These are phyloP conservation scores for Globisporangium takayamanum DNA, from an alignment of 352 stramenopile genomes.

Conservation along the genomic window DNA sequence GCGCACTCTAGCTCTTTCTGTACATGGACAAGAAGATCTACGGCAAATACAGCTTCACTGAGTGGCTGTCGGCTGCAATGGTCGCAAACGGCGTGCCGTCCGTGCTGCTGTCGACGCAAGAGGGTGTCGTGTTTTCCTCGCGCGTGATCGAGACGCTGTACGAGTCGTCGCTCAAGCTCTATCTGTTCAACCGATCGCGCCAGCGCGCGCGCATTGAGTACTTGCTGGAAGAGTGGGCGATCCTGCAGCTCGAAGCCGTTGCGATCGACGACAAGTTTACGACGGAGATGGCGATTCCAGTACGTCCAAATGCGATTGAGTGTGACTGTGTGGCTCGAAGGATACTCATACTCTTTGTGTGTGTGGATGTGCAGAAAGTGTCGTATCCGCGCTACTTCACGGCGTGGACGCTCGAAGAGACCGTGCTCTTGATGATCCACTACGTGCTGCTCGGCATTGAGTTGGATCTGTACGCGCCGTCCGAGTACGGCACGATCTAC, in stretches of 20 bases:
- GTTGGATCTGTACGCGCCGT: constrained; percentile 68
- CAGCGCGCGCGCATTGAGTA: constrained; percentile 74
- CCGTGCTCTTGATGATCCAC: constrained; percentile 69
- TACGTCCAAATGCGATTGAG: constrained; percentile 17
- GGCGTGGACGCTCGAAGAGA: constrained; percentile 73
- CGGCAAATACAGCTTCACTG: constrained; percentile 76
- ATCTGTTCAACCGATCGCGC: constrained; percentile 74
- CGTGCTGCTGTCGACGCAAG: constrained; percentile 78
- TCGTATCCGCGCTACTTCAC: constrained; percentile 78
- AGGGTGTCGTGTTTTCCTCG: constrained; percentile 72
- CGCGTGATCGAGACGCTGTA: constrained; percentile 78
- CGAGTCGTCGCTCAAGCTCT: constrained; percentile 76
- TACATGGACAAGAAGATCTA: constrained; percentile 87
- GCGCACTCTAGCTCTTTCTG: constrained; percentile 50
- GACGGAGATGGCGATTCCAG: constrained; percentile 76
- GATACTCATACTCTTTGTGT: background rate
- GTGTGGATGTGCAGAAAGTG: constrained; percentile 38
- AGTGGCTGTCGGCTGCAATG: constrained; percentile 79
- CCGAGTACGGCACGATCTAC: constrained; percentile 68
- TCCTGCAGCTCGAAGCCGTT: constrained; percentile 64
- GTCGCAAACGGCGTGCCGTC: constrained; percentile 74
- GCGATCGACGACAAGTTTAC: constrained; percentile 77
- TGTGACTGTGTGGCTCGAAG: background rate
- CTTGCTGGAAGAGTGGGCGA: constrained; percentile 75
- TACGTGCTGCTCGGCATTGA: constrained; percentile 73